Evolutionary conservation across 2,329 filamentous ascomycete species (phyloP).

Genomic region (Xylaria polymorpha): DNA sequence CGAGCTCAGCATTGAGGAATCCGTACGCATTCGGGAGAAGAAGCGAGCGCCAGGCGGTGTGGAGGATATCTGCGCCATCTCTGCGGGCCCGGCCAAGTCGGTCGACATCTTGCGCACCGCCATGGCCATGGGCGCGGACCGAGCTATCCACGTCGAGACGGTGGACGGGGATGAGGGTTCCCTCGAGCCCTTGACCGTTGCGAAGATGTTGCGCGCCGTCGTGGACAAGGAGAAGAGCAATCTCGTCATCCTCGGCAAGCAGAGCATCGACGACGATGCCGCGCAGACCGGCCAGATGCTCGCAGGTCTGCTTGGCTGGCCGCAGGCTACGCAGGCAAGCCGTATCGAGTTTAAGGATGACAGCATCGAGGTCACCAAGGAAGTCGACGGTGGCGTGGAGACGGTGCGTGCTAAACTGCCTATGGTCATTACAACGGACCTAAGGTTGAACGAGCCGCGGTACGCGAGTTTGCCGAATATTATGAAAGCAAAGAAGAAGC

Average conservation of each 20-base stretch:
- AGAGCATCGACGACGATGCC: conserved; percentile 97
- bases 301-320: conserved; percentile 89
- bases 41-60: conserved; percentile 78
- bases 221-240: conserved; percentile 89
- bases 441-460: conserved; percentile 92
- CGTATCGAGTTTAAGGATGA: conserved; percentile 82
- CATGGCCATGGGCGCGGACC: conserved; percentile 98
- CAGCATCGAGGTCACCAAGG: conserved; percentile 80
- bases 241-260: conserved; percentile 93
- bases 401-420: conserved; percentile 87
- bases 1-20: conserved; percentile 97
- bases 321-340: conserved; percentile 93
- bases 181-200: conserved; percentile 89
- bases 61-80: conserved; percentile 90
- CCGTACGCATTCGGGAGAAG: conserved; percentile 92
- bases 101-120: conserved; percentile 92
- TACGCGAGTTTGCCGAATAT: conserved; percentile 98
- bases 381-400: conserved; percentile 96
- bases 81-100: conserved; percentile 87
- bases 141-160: conserved; percentile 86
- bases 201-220: conserved; percentile 85
- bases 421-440: conserved; percentile 93
- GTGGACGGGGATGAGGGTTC: conserved; percentile 72
- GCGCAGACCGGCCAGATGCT: conserved; percentile 99
- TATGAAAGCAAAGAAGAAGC: conserved; percentile 99